These are phyloP conservation scores for Rhododendron griersonianum DNA, from an alignment of 148 eudicot genomes.

Conservation along the genomic window DNA sequence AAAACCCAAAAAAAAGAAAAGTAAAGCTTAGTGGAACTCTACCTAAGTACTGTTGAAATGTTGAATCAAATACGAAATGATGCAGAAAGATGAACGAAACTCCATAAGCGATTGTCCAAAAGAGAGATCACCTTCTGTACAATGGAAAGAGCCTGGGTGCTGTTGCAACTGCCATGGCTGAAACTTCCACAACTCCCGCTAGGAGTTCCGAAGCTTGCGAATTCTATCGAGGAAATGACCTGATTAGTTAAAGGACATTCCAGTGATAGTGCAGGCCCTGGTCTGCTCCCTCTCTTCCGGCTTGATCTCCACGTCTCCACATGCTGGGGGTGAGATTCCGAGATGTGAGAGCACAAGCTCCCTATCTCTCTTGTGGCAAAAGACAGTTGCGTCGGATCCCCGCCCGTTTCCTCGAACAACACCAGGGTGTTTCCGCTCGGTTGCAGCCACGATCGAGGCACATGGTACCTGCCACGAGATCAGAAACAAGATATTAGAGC, in stretches of 20 bases:
- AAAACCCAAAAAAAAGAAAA: too few relatives aligned
- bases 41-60: neutral
- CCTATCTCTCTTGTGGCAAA: conserved; percentile 51
- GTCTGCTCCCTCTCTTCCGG: conserved; percentile 26
- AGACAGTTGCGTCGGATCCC: conserved; percentile 75
- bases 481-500: neutral
- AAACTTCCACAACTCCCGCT: conserved; percentile 75
- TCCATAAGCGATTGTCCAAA: neutral
- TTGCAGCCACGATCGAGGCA: conserved; percentile 85
- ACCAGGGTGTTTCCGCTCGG: conserved; percentile 60
- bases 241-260: conserved; percentile 68
- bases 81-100: neutral
- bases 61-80: neutral
- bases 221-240: conserved; percentile 71
- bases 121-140: conserved; percentile 51
- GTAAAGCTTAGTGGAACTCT: too few relatives aligned
- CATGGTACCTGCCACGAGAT: conserved; percentile 62
- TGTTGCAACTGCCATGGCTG: conserved; percentile 67
- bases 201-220: conserved; percentile 96
- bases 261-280: conserved; percentile 48
- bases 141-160: conserved; percentile 48
- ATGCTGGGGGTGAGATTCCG: conserved; percentile 76
- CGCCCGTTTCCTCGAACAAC: conserved; percentile 83
- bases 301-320: conserved; percentile 57
- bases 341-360: conserved; percentile 72